Percentiles rank a stretch among this genome's conserved stretches.
Conservation (phyloP, 2,329 filamentous ascomycete genomes). For the Podosphaera xanthii region DNA sequence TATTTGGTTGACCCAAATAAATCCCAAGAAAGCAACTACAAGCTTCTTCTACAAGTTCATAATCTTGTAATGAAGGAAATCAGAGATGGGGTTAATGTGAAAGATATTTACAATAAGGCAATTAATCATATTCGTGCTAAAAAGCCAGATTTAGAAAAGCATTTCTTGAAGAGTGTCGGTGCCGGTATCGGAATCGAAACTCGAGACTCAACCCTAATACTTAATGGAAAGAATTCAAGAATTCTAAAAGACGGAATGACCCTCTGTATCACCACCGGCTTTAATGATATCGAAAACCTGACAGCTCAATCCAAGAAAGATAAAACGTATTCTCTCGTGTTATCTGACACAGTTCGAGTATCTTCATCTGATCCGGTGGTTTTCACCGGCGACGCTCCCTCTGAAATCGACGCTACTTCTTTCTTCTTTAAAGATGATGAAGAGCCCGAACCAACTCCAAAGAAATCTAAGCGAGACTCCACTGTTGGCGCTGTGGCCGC, state of each 20-base stretch:
- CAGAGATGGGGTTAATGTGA: conserved; percentile 62
- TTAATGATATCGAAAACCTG: conserved; percentile 72
- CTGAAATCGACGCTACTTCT: conserved; percentile 78
- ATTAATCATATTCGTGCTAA: conserved; percentile 59
- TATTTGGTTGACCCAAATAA: conserved; percentile 96
- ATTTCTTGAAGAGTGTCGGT: conserved; percentile 82
- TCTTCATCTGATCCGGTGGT: conserved; percentile 56
- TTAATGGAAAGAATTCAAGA: conserved; percentile 71
- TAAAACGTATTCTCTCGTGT: conserved; percentile 67
- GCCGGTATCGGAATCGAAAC: conserved; percentile 85
- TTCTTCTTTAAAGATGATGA: conserved; percentile 99
- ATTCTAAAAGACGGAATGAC: conserved; percentile 93
- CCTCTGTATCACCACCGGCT: conserved; percentile 68
- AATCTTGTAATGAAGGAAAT: conserved; percentile 79
- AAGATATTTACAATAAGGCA: conserved; percentile 83
- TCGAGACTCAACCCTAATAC: conserved; percentile 56
- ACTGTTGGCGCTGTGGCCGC: conserved; percentile 71
- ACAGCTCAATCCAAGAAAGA: conserved; percentile 76
- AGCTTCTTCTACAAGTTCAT: conserved; percentile 63
- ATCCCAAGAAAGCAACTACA: conserved; percentile 84
- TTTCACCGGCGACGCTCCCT: conserved; percentile 82
- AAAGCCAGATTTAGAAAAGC: conserved; percentile 85
- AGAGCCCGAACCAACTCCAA: conserved; percentile 64
- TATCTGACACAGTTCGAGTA: conserved; percentile 85
- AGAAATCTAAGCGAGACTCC: conserved; percentile 70